A percentile compares a stretch with the other conserved stretches of the same genome.
These are phyloP conservation scores for bread wheat (Triticum aestivum) DNA, from an alignment of 176 grass and related monocot species.

Conservation along the genomic window IWGSC_CS_RefSeq_v2.1 NC_057810.1:510557859-510558358, in stretches of 20 bases:
- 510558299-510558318: constrained; percentile 79
- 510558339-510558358: constrained; percentile 59
- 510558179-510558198: constrained; percentile 90
- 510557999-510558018: constrained; percentile 70
- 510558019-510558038: constrained; percentile 40
- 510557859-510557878: constrained; percentile 12
- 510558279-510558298: constrained; percentile 71
- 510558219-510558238: constrained; percentile 56
- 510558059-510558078: constrained; percentile 40
- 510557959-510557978: constrained; percentile 14
- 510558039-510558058: constrained; percentile 38
- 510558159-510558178: constrained; percentile 74
- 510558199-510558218: constrained; percentile 83
- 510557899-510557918: not conserved
- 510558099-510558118: constrained; percentile 54
- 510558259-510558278: constrained; percentile 59
- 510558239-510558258: constrained; percentile 64
- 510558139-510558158: constrained; percentile 75
- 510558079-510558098: constrained; percentile 56
- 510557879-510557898: constrained; percentile 22
- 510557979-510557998: constrained; percentile 64
- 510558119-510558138: constrained; percentile 56
- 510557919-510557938: constrained; percentile 6
- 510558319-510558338: constrained; percentile 78
- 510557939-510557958: not conserved